phyloP scores from a whole-genome alignment of 2,329 filamentous ascomycete genomes.

The Aspergillus pseudoviridinutans region DNA sequence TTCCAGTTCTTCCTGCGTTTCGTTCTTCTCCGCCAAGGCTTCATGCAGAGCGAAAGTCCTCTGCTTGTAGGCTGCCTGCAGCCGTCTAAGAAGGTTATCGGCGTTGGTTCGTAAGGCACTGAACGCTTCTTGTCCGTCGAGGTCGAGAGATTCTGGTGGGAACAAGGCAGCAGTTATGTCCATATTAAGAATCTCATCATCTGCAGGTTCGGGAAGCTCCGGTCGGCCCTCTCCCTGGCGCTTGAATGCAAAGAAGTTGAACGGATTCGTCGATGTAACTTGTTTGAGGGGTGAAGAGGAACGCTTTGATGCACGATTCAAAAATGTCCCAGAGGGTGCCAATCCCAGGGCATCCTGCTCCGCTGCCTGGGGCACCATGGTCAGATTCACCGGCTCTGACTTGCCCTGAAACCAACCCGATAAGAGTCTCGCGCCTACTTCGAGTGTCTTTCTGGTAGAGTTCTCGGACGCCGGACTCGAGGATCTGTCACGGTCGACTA shows the following conservation, averaged over 20 bases:
- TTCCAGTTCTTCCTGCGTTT: slow-evolving; percentile 58
- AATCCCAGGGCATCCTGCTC: slow-evolving; percentile 11
- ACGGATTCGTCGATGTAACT: slow-evolving; percentile 32
- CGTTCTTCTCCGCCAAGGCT: slow-evolving; percentile 52
- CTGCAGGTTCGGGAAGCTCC: slow-evolving; percentile 35
- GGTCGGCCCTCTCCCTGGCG: slow-evolving; percentile 25
- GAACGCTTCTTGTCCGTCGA: slow-evolving; percentile 51
- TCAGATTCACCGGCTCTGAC: slow-evolving; percentile 48
- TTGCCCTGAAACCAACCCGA: slow-evolving; percentile 53
- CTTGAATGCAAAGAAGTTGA: slow-evolving; percentile 42
- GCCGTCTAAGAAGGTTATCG: slow-evolving; percentile 50
- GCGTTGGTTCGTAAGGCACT: slow-evolving; percentile 55
- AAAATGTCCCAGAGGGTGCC: slow-evolving; percentile 7
- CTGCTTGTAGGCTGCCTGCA: slow-evolving; percentile 55
- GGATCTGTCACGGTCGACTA: slow-evolving; percentile 11
- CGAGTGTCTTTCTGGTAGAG: slow-evolving; percentile 27
- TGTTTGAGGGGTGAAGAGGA: slow-evolving; percentile 32
- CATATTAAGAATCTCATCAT: slow-evolving; percentile 53
- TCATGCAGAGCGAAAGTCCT: slow-evolving; percentile 49
- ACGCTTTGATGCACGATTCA: slow-evolving; percentile 24
- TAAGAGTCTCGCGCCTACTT: slow-evolving; percentile 34
- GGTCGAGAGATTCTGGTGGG: slow-evolving; percentile 47
- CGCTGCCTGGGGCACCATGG: slow-evolving; percentile 23
- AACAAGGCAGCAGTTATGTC: slow-evolving; percentile 54
- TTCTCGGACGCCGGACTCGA: slow-evolving; percentile 20